Conservation (phyloP, 805 yeast species). For the Suhomyces kilbournensis region DNA sequence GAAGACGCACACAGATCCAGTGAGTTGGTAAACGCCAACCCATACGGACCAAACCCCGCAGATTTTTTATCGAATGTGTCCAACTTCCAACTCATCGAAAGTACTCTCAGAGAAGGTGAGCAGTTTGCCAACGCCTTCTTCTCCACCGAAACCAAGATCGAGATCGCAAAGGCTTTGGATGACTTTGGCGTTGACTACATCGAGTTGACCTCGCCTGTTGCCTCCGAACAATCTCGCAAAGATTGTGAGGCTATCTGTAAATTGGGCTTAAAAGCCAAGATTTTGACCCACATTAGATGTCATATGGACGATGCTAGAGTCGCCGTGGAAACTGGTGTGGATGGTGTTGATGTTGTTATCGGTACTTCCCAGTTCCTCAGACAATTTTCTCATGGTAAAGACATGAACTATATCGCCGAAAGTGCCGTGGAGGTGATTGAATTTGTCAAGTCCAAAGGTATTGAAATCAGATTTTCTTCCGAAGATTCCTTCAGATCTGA, state of each 20-base stretch:
- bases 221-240: conserved; percentile 53
- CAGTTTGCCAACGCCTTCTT: conserved; percentile 63
- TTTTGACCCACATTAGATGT: conserved; percentile 58
- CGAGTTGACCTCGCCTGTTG: conserved; percentile 59
- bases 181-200: conserved; percentile 62
- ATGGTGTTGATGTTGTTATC: conserved; percentile 60
- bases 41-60: conserved; percentile 59
- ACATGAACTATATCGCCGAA: conserved; percentile 57
- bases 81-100: conserved; percentile 52
- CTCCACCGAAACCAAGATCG: conserved; percentile 53
- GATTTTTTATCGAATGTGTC: conserved; percentile 55
- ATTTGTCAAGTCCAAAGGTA: conserved; percentile 57
- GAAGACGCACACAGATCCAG: conserved; percentile 31
- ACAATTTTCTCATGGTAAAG: conserved; percentile 58
- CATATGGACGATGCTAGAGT: conserved; percentile 61
- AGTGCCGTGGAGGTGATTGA: conserved; percentile 58
- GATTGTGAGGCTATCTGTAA: conserved; percentile 61
- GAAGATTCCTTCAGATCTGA: conserved; percentile 62
- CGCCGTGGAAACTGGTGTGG: conserved; percentile 62
- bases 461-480: conserved; percentile 56
- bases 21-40: conserved; percentile 32
- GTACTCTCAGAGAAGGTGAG: conserved; percentile 62
- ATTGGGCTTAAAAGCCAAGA: conserved; percentile 56
- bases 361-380: conserved; percentile 59
- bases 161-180: conserved; percentile 58